Evolutionary conservation across 192 early-diverging fungal species (phyloP), one percentile per base, ranked within the genome.

Genomic region (Chytriomyces hyalinus): DNA sequence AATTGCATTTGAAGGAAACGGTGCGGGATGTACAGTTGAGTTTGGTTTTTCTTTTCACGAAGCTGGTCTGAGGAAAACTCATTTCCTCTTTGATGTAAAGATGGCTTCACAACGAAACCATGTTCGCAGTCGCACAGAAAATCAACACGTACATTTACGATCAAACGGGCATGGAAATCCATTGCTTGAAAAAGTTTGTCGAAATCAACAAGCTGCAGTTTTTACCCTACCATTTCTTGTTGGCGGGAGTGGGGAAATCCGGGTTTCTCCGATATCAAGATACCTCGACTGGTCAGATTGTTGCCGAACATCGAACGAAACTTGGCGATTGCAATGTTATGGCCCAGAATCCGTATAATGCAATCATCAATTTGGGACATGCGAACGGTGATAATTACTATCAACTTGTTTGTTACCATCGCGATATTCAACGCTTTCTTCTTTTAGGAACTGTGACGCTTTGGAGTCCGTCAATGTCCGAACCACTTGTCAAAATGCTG

Each of bases 91-190:
- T 26, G 24, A 26, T 26, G 0, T 0, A 26, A 26, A 67, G 65
- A 26, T 98, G 96, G 96, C 91, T 98, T 57, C 97, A 98, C 76
- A 96, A 98, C 83, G 91, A 97, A 84, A 94, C 87, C 22, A 78
- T 97, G 85, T 94, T 96, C 81, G 97, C 97, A 10, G 95, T 92
- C 43, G 97, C 97, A 22, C 97, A 98, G 88, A 97, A 97, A 80
- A 92, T 94, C 83, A 92, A 94, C 75, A 95, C 92, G 0, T 98
- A 94, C 75, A 95, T 98, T 60, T 98, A 98, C 81, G 96, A 98
- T 83, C 86, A 91, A 70, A 90, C 90, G 6, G 97, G 97, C 17
- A 84, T 93, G 24, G 97, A 98, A 79, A 83, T 98, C 24, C 97
- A 98, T 82, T 92, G 92, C 68, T 75, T 98, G 83, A 83, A 88